Evolutionary conservation across 805 yeast genomes (phyloP).

Genomic region (Ogataea polymorpha): DNA sequence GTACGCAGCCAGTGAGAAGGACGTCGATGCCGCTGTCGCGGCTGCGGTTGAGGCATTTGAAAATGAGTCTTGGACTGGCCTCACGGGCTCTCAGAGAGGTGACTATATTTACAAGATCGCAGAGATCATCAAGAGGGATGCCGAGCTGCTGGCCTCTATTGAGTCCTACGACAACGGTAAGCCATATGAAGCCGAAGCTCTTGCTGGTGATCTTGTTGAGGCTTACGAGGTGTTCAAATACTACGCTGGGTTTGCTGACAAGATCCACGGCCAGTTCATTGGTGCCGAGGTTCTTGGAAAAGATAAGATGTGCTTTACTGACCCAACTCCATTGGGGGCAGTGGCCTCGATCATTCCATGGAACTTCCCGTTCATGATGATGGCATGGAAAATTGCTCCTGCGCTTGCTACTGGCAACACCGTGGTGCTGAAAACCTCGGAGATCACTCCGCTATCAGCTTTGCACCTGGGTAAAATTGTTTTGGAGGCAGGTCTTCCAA

Average conservation of each 20-base stretch:
- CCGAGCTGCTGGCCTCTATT: constrained; percentile 47
- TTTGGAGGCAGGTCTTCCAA: constrained; percentile 68
- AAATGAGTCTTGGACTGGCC: constrained; percentile 41
- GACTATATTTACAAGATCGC: constrained; percentile 49
- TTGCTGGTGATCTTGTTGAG: constrained; percentile 35
- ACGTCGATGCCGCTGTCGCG: constrained; percentile 64
- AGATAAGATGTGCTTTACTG: constrained; percentile 49
- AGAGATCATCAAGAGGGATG: constrained; percentile 48
- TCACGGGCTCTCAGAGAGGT: constrained; percentile 52
- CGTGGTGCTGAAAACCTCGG: constrained; percentile 68
- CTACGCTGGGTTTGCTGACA: constrained; percentile 79
- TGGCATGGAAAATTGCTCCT: constrained; percentile 76
- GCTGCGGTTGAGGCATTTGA: constrained; percentile 63
- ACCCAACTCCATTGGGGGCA: constrained; percentile 64
- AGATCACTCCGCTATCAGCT: constrained; percentile 72
- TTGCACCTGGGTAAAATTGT: constrained; percentile 59
- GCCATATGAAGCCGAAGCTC: constrained; percentile 45
- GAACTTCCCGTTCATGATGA: constrained; percentile 80
- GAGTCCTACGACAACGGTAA: constrained; percentile 62
- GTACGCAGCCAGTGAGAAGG: constrained; percentile 52
- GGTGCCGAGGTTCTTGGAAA: constrained; percentile 30
- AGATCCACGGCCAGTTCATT: constrained; percentile 61
- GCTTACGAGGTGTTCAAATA: constrained; percentile 48
- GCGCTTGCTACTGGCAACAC: constrained; percentile 75
- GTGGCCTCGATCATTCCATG: constrained; percentile 82